These are phyloP conservation scores for Monoraphidium neglectum DNA, from an alignment of 139 green algal species.

Conservation along the genomic window DNA sequence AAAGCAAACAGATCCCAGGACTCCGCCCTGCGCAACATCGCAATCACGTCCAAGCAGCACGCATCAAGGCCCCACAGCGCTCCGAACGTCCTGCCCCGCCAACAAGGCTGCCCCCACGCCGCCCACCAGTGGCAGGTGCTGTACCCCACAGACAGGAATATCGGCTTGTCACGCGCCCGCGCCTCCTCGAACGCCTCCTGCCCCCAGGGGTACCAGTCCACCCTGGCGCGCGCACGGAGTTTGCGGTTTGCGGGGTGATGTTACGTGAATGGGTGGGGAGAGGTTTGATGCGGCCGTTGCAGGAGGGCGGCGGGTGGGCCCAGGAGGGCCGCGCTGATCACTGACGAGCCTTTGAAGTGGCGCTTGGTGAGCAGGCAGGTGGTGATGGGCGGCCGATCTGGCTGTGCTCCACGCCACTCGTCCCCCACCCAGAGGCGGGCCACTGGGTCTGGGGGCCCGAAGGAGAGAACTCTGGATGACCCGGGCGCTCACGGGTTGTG, in stretches of 20 bases:
- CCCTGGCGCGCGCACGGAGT: too few relatives aligned
- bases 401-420: neutral
- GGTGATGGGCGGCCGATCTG: neutral
- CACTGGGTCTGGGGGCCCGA: neutral
- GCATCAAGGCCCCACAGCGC: neutral
- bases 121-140: slow-evolving; percentile 78
- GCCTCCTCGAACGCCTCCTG: slow-evolving; percentile 81
- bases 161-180: slow-evolving; percentile 70
- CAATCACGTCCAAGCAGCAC: neutral
- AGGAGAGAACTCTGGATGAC: neutral
- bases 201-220: slow-evolving; percentile 93
- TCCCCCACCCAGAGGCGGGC: neutral
- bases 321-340: neutral
- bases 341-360: neutral
- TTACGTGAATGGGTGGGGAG: neutral
- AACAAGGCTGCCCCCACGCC: neutral
- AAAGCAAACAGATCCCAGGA: neutral
- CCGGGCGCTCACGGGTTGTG: slow-evolving; percentile 77
- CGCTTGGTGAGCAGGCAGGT: neutral
- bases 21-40: too few relatives aligned
- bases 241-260: slow-evolving; percentile 28
- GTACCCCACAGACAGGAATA: slow-evolving; percentile 91
- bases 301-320: neutral
- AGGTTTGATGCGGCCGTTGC: neutral
- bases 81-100: neutral